Base-by-base conservation (phyloP, 495 filamentous ascomycete species). In the Lepidopterella palustris region DNA sequence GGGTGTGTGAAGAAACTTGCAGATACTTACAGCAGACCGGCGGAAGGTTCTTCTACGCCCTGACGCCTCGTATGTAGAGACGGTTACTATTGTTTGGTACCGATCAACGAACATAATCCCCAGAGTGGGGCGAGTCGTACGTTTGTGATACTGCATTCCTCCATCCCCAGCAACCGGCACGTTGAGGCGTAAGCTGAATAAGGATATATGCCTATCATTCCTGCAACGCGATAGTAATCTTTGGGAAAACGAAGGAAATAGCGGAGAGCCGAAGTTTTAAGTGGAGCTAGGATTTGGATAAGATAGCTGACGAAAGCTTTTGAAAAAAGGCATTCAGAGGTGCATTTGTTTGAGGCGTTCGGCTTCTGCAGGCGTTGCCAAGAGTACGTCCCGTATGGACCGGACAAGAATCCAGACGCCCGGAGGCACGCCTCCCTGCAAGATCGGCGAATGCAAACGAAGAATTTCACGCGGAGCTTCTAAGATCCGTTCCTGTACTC, bases 261-360 rank as follows among this genome's bases (percentile, higher is more conserved):
- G 47, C 47, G 47, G 47, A 50, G 47, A 50, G 47, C 47, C 47
- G 47, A 50, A 50, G 47, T 3, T 13, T 13, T 4, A 49, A 49
- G n/a, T 24, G 45, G 45, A 49, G 45, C 45, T 42, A 21, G 3
- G 45, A 24, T 9, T 8, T 21, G 1, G n/a, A 49, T 18, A 49
- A 49, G 45, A 49, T 5, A 10, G n/a, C n/a, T 49, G 3, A 24
- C n/a, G 21, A 24, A 24, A 50, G 47, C 47, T 5, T 25, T 50
- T 42, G 39, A 20, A 24, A 50, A 3, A 10, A 24, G 24, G 23
- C 47, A 25, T 6, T 15, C 9, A 25, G 25, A 27, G 26, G 15
- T 18, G 0, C 20, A 6, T 13, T 25, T 26, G 15, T 27, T 13
- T 27, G 15, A 25, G 21, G 5, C 8, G 6, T 50, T 5, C 23